Evolutionary conservation across 768 basidiomycete genomes (phyloP), one percentile per base, ranked within the genome.

Genomic region (Lyophyllum shimeji): DNA sequence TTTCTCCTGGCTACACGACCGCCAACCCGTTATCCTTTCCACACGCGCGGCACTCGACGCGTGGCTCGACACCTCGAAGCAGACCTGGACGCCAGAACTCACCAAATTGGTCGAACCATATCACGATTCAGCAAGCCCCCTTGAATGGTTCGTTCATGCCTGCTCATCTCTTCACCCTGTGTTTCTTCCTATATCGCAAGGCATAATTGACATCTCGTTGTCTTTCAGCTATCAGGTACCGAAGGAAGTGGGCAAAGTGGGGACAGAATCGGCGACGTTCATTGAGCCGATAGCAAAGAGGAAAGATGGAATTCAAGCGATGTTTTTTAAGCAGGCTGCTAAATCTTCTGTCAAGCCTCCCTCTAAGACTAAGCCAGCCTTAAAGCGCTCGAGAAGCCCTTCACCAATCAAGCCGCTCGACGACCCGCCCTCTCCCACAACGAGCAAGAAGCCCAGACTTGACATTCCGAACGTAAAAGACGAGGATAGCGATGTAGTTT

Each of bases 231-330:
- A 95, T 66, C 83, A 82, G 55, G 95, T 97, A 0, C 92, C 92
- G 0, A 84, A 83, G 60, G 95, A 97, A 74, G 86, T 97, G 0
- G 95, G 95, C 0, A 95, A 89, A 70, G 89, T 98, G 3, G 92
- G 93, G 7, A 84, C 76, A 7, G 89, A 98, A 64, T 93, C 90
- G 1, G 71, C 89, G 0, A 80, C 85, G 0, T 97, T 90, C 68
- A 85, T 97, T 51, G 79, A 92, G 62, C 94, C 95, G 0, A 72
- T 97, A 18, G 74, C 84, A 8, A 76, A 80, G 45, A 82, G 95
- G 20, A 89, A 89, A 63, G 95, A 95, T 63, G 93, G 95, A 7
- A 96, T 93, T 50, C 77, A 86, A 64, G 86, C 89, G 8, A 84
- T 93, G 82, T 93, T 94, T 59, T 78, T 82, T 1, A 87, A 83